Evolutionary conservation across 257 asterid species (phyloP), one percentile per base, ranked within the genome.

Genomic region (Solanum piurae): DNA sequence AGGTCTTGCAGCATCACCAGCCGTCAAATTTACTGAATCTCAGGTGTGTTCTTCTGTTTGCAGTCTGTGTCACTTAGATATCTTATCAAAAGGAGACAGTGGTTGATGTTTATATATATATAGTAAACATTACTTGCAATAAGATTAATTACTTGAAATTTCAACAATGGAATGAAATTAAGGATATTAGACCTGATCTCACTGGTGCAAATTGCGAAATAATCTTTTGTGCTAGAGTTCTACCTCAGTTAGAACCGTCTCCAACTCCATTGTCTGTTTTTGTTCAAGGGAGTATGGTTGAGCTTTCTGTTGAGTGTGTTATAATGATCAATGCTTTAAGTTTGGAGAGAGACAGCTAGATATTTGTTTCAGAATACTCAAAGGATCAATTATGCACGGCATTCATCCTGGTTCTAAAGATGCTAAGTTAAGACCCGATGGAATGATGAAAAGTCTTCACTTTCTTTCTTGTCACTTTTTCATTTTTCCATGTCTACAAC

Each of bases 1-100:
- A 68, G 98, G 99, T 71, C 99, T 96, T 44, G 89, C 93, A 13
- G 95, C 95, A 86, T 95, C 99, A 76, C 94, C 97, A 49, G 55
- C 87, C 33, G 92, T 94, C 75, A 93, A 89, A 86, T 93, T 96
- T 87, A 93, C 98, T 14, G 97, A 96, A 90, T 71, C 99, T 86
- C 99, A 96, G 99, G 99, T 96, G 72, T 68, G 89, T 86, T 25
- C 87, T 34, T 76, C 69, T 49, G 20, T 27, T 85, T 73, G 36
- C 87, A 42, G 40, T 88, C 83, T 13, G 52, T 18, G 68, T 49
- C 21, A 18, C 86, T 49, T 80, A 46, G 85, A 46, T 80, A 46
- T 80, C 55, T 85, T 85, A 16, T 60, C 79, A 27, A 29, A 64
- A 46, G 40, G 18, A 80, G 68, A 14, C 18, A 46, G n/a, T 29